Percentiles rank a stretch among this genome's conserved stretches.
These are phyloP conservation scores for Neltuma alba DNA, from an alignment of 306 rosid species.

Conservation along the genomic window DNA sequence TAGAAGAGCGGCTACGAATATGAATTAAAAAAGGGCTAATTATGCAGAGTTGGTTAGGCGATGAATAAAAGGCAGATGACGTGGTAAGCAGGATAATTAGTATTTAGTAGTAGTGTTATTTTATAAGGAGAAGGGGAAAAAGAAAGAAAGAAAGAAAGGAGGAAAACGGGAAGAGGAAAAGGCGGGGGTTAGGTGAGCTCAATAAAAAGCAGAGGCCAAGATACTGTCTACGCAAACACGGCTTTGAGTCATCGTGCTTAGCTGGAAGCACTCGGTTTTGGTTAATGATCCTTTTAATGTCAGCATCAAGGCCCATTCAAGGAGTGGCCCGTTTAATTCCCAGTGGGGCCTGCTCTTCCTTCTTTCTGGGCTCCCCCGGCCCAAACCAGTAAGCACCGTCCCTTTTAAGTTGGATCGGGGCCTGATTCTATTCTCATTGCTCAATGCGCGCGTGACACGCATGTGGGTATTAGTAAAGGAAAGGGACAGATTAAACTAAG, in stretches of 20 bases:
- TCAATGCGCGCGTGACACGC: too few relatives aligned
- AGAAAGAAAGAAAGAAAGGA: too few relatives aligned
- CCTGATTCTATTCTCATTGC: too few relatives aligned
- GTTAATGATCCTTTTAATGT: neutral
- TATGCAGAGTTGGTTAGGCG: neutral
- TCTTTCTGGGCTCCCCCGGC: neutral
- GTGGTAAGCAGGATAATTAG: neutral
- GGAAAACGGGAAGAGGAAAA: neutral
- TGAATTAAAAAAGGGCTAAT: neutral
- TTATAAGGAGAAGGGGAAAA: neutral
- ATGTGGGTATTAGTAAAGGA: too few relatives aligned
- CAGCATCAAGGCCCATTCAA: neutral
- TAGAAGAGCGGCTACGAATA: neutral
- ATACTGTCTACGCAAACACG: neutral
- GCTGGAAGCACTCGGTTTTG: constrained; percentile 27
- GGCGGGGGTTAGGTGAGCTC: neutral
- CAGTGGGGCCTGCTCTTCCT: neutral
- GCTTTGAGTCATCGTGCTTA: constrained; percentile 14
- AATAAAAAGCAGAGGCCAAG: neutral
- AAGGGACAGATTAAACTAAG: neutral
- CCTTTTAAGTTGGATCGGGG: too few relatives aligned
- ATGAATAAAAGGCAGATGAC: too few relatives aligned
- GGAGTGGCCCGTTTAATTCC: neutral
- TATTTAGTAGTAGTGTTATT: neutral
- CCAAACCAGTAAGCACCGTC: too few relatives aligned